Evolutionary conservation across 371 early-diverging fungal species (phyloP).

Genomic region (Zopfochytrium polystomum): DNA sequence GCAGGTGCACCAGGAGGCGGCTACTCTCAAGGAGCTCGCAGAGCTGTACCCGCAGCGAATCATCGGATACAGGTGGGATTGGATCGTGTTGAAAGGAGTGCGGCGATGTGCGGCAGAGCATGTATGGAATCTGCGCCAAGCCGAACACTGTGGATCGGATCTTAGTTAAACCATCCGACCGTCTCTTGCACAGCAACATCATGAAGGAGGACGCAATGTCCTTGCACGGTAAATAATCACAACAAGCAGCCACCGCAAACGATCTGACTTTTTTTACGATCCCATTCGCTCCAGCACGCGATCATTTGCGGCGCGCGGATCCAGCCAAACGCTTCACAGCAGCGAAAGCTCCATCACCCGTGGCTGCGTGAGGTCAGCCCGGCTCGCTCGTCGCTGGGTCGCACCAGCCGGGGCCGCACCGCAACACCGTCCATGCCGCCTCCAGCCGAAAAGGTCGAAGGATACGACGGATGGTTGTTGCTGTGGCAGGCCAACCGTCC

Average conservation of each 20-base stretch:
- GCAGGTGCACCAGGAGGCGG: constrained; percentile 15
- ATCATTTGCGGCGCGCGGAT: constrained; percentile 3
- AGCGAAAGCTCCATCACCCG: constrained; percentile 8
- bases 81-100: no score
- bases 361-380: constrained; percentile 14
- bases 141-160: constrained; percentile 29
- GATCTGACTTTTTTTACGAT: neutral
- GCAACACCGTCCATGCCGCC: neutral
- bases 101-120: no score
- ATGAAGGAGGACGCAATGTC: neutral
- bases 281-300: neutral
- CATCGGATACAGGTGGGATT: neutral
- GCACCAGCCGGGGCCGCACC: neutral
- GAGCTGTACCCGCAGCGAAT: neutral
- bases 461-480: constrained; percentile 23
- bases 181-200: neutral
- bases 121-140: constrained; percentile 19
- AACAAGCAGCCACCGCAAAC: no score
- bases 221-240: neutral
- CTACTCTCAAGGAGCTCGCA: constrained; percentile 28
- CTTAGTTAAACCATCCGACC: neutral
- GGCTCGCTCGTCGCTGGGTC: neutral
- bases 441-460: constrained; percentile 2
- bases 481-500: constrained; percentile 12
- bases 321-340: constrained; percentile 15